Conservation (phyloP, 31 red algal genomes). For the Asparagopsis taxiformis region DNA sequence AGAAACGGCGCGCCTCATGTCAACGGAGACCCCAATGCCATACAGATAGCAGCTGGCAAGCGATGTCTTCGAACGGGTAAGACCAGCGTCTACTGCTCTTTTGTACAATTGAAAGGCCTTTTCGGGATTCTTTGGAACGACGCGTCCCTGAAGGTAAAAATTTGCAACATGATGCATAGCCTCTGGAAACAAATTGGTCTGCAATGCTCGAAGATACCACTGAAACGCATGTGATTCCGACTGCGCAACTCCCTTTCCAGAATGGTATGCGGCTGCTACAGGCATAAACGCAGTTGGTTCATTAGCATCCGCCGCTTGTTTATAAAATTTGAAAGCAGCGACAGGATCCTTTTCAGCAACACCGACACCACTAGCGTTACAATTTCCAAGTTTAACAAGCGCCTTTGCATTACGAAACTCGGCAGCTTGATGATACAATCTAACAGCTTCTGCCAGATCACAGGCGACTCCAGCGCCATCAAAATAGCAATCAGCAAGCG, state of each 20-base stretch:
- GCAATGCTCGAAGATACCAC: conserved; percentile 15
- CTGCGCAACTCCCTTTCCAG: conserved; percentile 8
- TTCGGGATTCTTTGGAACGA: conserved; percentile 11
- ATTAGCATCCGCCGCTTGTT: conserved; percentile 1
- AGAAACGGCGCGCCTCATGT: conserved; percentile 7
- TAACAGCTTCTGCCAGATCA: conserved; percentile 11
- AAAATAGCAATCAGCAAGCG: conserved; percentile 12
- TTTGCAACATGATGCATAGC: conserved; percentile 35
- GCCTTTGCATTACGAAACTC: neutral
- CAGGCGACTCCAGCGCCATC: conserved; percentile 12
- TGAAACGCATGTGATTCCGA: neutral
- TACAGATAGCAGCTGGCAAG: conserved; percentile 27
- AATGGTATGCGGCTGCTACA: conserved; percentile 13
- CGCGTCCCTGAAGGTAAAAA: conserved; percentile 33
- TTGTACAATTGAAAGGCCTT: conserved; percentile 24
- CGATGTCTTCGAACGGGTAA: conserved; percentile 11
- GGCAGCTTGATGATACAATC: conserved; percentile 13
- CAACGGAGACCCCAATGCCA: neutral
- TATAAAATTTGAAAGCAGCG: conserved; percentile 10
- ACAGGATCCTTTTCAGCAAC: neutral
- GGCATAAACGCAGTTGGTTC: conserved; percentile 9
- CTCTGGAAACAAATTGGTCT: conserved; percentile 4
- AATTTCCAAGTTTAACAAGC: conserved; percentile 8
- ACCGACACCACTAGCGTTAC: neutral
- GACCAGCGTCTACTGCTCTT: conserved; percentile 7